Percentiles rank a stretch among this genome's conserved stretches.
These are phyloP conservation scores for Ceratocystis diversiconidia DNA, from an alignment of 2,329 filamentous ascomycete genomes.

Conservation along the genomic window DNA sequence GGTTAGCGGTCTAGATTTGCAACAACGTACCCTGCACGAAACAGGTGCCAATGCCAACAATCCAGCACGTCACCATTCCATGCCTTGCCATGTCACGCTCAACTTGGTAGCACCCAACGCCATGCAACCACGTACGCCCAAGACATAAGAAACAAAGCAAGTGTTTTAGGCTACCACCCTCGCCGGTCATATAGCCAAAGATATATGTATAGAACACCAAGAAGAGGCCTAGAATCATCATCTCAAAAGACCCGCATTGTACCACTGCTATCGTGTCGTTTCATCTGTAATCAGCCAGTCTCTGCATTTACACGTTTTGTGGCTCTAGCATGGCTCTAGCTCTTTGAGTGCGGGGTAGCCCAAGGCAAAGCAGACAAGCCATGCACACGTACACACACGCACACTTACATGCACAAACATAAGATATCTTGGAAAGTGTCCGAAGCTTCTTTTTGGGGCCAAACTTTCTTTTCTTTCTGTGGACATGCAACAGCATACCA, in stretches of 20 bases:
- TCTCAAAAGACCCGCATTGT: background rate
- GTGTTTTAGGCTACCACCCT: background rate
- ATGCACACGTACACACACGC: background rate
- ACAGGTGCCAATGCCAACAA: background rate
- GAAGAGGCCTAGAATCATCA: background rate
- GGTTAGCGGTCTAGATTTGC: no score
- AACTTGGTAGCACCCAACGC: background rate
- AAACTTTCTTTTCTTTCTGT: background rate
- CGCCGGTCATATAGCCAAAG: background rate
- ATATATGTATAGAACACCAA: background rate
- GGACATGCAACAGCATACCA: background rate
- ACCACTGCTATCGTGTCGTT: background rate
- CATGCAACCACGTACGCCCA: background rate
- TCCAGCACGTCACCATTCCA: background rate
- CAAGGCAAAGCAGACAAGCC: background rate
- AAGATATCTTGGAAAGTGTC: background rate
- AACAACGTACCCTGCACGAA: background rate
- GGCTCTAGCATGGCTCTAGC: background rate
- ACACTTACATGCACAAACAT: no score
- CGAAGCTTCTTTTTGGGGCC: background rate
- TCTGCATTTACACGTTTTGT: no score
- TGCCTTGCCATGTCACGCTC: background rate
- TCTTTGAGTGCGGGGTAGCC: background rate
- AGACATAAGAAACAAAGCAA: background rate
- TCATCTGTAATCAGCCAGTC: background rate